Evolutionary conservation across 2,329 filamentous ascomycete genomes (phyloP), one percentile per base, ranked within the genome.

Genomic region (Fusarium albidum): DNA sequence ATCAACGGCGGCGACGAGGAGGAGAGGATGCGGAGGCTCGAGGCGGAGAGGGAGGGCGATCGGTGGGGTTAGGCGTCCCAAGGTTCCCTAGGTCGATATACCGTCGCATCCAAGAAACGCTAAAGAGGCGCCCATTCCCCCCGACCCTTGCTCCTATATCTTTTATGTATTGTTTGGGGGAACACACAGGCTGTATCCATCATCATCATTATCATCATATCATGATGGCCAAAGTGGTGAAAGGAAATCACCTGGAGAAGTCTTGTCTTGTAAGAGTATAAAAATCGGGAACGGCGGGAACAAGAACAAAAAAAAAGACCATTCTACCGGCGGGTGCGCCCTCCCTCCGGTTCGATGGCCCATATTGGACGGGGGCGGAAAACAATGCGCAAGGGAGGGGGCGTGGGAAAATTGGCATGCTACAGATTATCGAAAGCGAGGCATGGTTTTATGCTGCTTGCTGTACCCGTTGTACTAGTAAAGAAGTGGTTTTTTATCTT

Each of bases 11-110:
- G 80, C 45, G 78, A 80, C 47, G 73, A 79, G 63, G 77, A 85
- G 72, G 77, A 80, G 63, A 77, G 79, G 57, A 80, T 81, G 78
- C 77, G 77, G 40, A 73, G 83, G 54, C 71, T 83, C 37, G 85
- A 88, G 70, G 79, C 77, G 26, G 85, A 89, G 71, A 76, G 86
- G 56, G 85, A 88, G 65, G 76, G 74, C 38, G 75, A 73, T 9
- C 75, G 80, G 33, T 83, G 79, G 79, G 75, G 73, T 31, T 81
- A 68, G 59, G 41, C 14, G 34, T 38, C 52, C 21, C 44, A 43
- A 14, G 37, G 34, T 18, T 39, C 51, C 14, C 42, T 59, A 18
- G 46, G 46, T 18, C 59, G 52, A 31, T 25, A 34, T 40, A 15
- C 18, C 18, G 11, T 27, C n/a, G 43, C 38, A 34, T 43, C 41